Evolutionary conservation across 2,329 filamentous ascomycete species (phyloP), one percentile per base, ranked within the genome.

Genomic region (Diplocarpon rosae): DNA sequence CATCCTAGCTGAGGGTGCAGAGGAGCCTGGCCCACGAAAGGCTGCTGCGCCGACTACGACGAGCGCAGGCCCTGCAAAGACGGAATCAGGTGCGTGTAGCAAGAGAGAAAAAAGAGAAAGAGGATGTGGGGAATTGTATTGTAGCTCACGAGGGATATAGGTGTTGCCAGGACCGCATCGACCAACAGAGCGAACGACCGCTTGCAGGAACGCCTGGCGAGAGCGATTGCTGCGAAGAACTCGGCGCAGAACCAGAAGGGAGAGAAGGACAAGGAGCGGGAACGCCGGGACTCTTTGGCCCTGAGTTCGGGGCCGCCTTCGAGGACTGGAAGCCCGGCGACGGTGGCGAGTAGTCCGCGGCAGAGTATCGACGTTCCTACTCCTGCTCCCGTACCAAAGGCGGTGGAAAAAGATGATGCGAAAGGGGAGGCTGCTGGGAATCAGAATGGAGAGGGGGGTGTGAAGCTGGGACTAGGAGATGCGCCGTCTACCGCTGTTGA

Each of bases 181-280:
- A 77, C 71, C 50, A 75, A 59, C 35, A 68, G 78, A 53, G 69
- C 75, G 49, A 92, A 87, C 64, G 88, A 93, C 56, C 78, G 88
- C 42, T 70, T 98, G 35, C 89, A 95, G 61, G 89, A 95, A 62
- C 76, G 88, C 50, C 72, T 98, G 48, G 90, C 90, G 27, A 85
- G 86, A 59, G 92, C 89, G 27, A 78, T 95, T 57, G 86, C 82
- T 2, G 82, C 82, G 47, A 86, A 83, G 59, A 75, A 72, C 46
- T 62, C 67, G 2, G 61, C 52, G 33, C 55, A 64, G 32, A 69
- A 67, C 11, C 30, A 32, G 30, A 32, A 32, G n/a, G 30, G 30
- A 9, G 30, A 32, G 4, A 32, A 12, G 30, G 30, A 14, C 4
- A 32, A 32, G 11, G 30, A 9, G 43, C 59, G 68, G 27, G 69